phyloP scores from a whole-genome alignment of 1,284 basidiomycete species.

The Chondrostereum purpureum region DNA sequence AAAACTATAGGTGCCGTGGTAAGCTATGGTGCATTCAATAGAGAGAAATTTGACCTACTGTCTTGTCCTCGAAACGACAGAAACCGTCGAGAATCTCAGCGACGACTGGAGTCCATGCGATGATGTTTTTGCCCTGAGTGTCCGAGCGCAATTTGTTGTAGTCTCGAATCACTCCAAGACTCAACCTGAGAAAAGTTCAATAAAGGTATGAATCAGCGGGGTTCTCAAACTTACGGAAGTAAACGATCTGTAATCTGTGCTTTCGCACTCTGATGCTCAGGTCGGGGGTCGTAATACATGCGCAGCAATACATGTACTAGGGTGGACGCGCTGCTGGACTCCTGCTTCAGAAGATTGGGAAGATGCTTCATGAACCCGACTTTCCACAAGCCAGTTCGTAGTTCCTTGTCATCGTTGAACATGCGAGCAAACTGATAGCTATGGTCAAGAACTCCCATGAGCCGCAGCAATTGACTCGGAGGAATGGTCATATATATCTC shows the following conservation, averaged over 20 bases:
- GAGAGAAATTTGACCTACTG: constrained; percentile 43
- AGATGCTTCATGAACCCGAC: constrained; percentile 99
- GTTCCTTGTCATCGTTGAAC: constrained; percentile 98
- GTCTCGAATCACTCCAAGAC: constrained; percentile 86
- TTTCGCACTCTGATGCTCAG: constrained; percentile 77
- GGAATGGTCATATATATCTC: constrained; percentile 94
- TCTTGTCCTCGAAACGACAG: constrained; percentile 81
- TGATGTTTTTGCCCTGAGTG: constrained; percentile 91
- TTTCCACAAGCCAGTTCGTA: constrained; percentile 98
- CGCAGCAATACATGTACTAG: constrained; percentile 87
- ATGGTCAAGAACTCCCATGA: constrained; percentile 94
- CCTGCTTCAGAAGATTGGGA: constrained; percentile 96
- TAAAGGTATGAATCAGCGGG: constrained; percentile 4
- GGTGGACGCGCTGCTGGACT: constrained; percentile 94
- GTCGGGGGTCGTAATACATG: constrained; percentile 92
- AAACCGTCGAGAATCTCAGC: constrained; percentile 91
- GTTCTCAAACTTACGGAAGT: constrained; percentile 68
- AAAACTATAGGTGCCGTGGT: constrained; percentile 53
- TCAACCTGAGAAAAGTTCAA: constrained; percentile 49
- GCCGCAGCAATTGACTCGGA: constrained; percentile 83
- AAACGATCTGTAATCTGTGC: constrained; percentile 84
- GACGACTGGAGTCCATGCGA: constrained; percentile 97
- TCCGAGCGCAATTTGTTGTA: constrained; percentile 89
- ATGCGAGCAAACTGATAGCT: constrained; percentile 95
- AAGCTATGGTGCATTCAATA: constrained; percentile 8